These are phyloP conservation scores for Arthrobotrys entomopaga DNA, from an alignment of 2,329 filamentous ascomycete genomes.

Conservation along the genomic window DNA sequence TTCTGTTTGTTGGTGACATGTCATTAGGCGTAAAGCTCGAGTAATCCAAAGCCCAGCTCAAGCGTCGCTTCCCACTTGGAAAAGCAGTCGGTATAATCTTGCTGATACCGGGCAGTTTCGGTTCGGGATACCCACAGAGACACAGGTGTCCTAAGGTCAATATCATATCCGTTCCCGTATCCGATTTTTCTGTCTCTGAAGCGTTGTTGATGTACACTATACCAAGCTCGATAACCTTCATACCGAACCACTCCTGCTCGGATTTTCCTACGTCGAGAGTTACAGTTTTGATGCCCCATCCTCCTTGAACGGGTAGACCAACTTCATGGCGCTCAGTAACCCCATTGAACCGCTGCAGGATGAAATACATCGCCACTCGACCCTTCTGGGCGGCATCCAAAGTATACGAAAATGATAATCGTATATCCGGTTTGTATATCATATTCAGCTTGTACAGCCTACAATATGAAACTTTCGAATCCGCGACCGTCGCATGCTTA, in stretches of 20 bases:
- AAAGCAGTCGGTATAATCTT: constrained; percentile 34
- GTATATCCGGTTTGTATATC: constrained; percentile 38
- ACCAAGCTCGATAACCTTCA: constrained; percentile 40
- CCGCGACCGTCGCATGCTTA: constrained; percentile 1
- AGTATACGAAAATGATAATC: constrained; percentile 55
- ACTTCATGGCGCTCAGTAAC: constrained; percentile 39
- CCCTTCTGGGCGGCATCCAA: constrained; percentile 47
- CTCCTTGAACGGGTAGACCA: constrained; percentile 44
- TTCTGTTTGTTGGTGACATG: constrained; percentile 18
- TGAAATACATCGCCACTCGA: constrained; percentile 55
- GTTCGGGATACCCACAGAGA: constrained; percentile 31
- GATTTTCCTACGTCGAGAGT: constrained; percentile 47
- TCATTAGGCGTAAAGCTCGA: constrained; percentile 12
- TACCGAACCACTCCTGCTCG: constrained; percentile 38
- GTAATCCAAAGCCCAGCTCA: constrained; percentile 56
- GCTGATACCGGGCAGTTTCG: constrained; percentile 51
- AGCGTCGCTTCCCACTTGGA: constrained; percentile 30
- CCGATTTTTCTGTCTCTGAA: background rate
- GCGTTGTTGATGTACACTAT: constrained; percentile 21
- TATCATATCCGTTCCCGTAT: background rate
- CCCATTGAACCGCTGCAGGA: constrained; percentile 33
- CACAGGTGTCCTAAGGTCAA: constrained; percentile 33
- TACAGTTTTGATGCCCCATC: constrained; percentile 51
- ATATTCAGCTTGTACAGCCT: constrained; percentile 55
- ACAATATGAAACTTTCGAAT: constrained; percentile 40